These are phyloP conservation scores for Tuber brumale DNA, from an alignment of 495 filamentous ascomycete genomes.

Conservation along the genomic window DNA sequence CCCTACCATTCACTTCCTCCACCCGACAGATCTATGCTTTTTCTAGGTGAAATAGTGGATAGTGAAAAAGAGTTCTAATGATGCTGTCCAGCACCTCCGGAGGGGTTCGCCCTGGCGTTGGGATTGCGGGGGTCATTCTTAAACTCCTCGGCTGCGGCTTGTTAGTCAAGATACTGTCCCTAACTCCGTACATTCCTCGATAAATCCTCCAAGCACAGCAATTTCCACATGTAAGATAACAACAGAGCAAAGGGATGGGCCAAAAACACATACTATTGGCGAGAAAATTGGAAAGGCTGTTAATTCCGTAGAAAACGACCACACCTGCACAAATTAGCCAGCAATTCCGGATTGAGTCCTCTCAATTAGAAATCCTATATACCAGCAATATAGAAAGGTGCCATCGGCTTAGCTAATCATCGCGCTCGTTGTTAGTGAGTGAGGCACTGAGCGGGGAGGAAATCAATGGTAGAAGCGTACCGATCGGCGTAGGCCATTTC, in stretches of 20 bases:
- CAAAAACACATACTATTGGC: slow-evolving; percentile 58
- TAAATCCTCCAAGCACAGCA: slow-evolving; percentile 1
- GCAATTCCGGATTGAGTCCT: slow-evolving; percentile 21
- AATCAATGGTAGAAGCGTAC: slow-evolving; percentile 54
- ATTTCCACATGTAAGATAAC: not conserved
- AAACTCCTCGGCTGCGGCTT: slow-evolving; percentile 68
- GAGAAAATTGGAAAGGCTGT: slow-evolving; percentile 63
- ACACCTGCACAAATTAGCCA: slow-evolving; percentile 52
- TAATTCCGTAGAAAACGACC: slow-evolving; percentile 81
- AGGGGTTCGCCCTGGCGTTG: slow-evolving; percentile 15
- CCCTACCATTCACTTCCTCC: not conserved
- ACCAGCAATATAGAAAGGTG: slow-evolving; percentile 92
- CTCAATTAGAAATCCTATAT: slow-evolving; percentile 8
- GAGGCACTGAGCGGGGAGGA: not conserved
- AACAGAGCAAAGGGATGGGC: slow-evolving; percentile 14
- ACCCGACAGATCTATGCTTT: not conserved
- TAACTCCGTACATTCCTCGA: not conserved
- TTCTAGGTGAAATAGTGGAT: not conserved
- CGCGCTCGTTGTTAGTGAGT: slow-evolving; percentile 25
- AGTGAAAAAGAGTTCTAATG: not conserved
- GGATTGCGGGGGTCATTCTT: slow-evolving; percentile 95
- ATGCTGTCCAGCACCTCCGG: not conserved
- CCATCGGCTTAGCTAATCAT: slow-evolving; percentile 71
- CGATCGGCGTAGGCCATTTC: slow-evolving; percentile 82
- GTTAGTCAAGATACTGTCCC: not conserved